Percentiles rank a stretch among this genome's conserved stretches.
phyloP scores from a whole-genome alignment of 2,329 filamentous ascomycete species.

The Cordyceps cicadae region DNA sequence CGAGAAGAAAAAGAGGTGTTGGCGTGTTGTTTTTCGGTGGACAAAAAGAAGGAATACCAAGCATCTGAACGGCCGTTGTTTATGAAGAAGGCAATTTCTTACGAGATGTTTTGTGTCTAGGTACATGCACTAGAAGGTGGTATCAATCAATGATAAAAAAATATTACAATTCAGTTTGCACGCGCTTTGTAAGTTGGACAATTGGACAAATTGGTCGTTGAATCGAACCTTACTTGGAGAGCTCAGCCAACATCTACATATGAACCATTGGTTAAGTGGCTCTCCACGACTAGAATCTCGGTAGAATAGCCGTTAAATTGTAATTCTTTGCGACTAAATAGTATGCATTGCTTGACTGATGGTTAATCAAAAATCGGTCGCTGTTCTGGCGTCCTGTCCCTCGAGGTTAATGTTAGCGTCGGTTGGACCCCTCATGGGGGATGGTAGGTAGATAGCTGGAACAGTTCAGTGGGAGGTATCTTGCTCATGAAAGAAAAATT shows the following conservation, averaged over 20 bases:
- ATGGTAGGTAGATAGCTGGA: neutral
- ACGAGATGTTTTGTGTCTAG: neutral
- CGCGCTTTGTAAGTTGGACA: neutral
- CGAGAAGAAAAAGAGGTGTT: slow-evolving; percentile 1
- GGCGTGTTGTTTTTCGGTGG: slow-evolving; percentile 3
- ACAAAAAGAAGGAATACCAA: slow-evolving; percentile 3
- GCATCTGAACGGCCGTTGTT: slow-evolving; percentile 6
- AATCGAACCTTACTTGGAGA: no score
- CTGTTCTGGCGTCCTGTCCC: no score
- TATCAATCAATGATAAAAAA: neutral
- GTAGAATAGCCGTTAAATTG: no score
- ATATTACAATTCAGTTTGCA: neutral
- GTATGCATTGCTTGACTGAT: no score
- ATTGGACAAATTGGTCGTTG: neutral
- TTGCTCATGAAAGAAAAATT: neutral
- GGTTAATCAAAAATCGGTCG: no score
- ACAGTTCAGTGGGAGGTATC: neutral
- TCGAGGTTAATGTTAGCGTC: no score
- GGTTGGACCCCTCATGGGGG: neutral
- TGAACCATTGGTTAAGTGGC: no score
- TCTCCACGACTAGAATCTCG: no score
- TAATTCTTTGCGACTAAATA: no score
- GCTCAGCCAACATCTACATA: no score
- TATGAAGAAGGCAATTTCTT: neutral
- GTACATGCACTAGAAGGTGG: neutral